A percentile compares a stretch with the other conserved stretches of the same genome.
Conservation (phyloP, 352 stramenopile species). For the Peronospora destructor region DNA sequence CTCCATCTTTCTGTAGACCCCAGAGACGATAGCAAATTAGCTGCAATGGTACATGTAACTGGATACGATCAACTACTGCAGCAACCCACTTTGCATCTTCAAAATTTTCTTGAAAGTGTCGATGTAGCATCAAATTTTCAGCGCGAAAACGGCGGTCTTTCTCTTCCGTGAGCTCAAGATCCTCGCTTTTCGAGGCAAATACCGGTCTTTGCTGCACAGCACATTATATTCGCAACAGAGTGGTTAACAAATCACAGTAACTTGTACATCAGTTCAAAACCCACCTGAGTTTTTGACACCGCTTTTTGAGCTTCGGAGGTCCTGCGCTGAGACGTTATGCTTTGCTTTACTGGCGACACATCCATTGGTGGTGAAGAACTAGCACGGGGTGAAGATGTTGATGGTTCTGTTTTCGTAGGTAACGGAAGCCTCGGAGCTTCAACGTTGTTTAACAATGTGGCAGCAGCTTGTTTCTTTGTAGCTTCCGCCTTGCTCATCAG, state of each 20-base stretch:
- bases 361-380: constrained; percentile 3
- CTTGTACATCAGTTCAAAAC: background rate
- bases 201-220: constrained; percentile 17
- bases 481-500: constrained; percentile 20
- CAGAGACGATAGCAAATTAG: background rate
- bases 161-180: constrained; percentile 58
- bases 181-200: constrained; percentile 42
- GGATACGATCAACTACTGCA: background rate
- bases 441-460: constrained; percentile 4
- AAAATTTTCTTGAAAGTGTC: constrained; percentile 81
- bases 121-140: constrained; percentile 73
- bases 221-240: background rate
- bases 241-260: background rate
- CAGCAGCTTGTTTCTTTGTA: constrained; percentile 18
- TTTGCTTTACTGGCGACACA: constrained; percentile 8
- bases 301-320: constrained; percentile 12
- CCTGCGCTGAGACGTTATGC: constrained; percentile 7
- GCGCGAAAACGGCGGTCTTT: constrained; percentile 49
- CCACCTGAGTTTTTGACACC: constrained; percentile 5
- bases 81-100: constrained; percentile 69
- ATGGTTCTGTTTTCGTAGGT: constrained; percentile 8
- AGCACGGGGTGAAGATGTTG: constrained; percentile 5
- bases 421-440: constrained; percentile 1
- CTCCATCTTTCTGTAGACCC: constrained; percentile 59
- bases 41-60: background rate